phyloP scores from a whole-genome alignment of 148 eudicot species.

The Chenopodium suecicum region DNA sequence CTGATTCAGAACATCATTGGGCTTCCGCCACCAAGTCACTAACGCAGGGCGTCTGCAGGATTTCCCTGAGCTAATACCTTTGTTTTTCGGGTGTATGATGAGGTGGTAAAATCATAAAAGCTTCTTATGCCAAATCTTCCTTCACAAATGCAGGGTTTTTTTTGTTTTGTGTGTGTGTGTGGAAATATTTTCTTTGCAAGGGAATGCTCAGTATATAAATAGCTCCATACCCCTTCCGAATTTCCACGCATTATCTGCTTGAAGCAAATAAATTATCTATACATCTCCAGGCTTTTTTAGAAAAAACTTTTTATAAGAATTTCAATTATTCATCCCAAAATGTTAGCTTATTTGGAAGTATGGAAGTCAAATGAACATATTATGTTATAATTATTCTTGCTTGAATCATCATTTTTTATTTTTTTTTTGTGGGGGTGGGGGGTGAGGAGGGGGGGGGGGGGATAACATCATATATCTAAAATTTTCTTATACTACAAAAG shows the following conservation, averaged over 20 bases:
- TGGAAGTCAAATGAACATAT: neutral
- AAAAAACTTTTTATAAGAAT: neutral
- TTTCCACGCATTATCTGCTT: neutral
- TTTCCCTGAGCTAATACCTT: neutral
- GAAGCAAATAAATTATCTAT: neutral
- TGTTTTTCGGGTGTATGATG: neutral
- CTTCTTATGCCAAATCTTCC: neutral
- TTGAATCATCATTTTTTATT: neutral
- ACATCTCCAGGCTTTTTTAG: no score
- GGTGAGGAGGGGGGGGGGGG: no score
- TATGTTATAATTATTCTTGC: neutral
- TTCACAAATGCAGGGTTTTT: no score
- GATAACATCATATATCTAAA: neutral
- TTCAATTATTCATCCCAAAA: neutral
- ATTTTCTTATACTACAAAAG: neutral
- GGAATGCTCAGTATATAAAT: neutral
- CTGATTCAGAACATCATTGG: neutral
- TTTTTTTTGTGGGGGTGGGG: no score
- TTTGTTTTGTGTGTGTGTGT: no score
- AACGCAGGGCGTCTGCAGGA: neutral
- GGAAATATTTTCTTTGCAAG: neutral
- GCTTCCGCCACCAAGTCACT: neutral
- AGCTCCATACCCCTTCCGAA: neutral
- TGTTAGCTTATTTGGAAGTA: neutral
- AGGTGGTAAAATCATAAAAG: neutral